Conservation (phyloP, 108 stramenopile genomes). For the Discostella stelligeroides region DNA sequence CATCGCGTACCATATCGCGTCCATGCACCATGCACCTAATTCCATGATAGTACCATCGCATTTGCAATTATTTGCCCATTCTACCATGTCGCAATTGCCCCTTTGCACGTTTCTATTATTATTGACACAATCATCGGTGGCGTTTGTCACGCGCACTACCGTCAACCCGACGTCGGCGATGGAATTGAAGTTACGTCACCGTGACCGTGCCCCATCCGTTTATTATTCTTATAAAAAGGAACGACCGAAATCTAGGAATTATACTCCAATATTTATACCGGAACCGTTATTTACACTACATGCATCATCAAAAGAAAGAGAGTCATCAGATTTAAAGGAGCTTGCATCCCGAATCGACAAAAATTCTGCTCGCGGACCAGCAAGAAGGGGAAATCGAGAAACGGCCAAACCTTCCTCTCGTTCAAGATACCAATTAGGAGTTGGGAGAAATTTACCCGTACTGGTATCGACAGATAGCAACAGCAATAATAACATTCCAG, state of each 20-base stretch:
- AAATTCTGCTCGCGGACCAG: background rate
- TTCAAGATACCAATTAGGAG: slow-evolving; percentile 15
- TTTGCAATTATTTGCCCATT: background rate
- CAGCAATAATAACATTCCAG: background rate
- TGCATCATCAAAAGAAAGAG: slow-evolving; percentile 2
- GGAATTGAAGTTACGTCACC: too few species aligned
- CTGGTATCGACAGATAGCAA: too few species aligned
- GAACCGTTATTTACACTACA: background rate
- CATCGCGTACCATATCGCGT: too few species aligned
- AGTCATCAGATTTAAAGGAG: slow-evolving; percentile 2
- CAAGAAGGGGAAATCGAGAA: background rate
- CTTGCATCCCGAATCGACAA: slow-evolving; percentile 8
- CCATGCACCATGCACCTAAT: background rate
- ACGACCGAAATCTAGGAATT: too few species aligned
- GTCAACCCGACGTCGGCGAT: too few species aligned
- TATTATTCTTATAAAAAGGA: too few species aligned
- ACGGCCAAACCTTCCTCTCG: background rate
- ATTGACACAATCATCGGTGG: slow-evolving; percentile 1
- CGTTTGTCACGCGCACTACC: slow-evolving; percentile 6
- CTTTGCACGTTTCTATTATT: background rate
- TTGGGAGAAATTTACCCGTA: slow-evolving; percentile 6
- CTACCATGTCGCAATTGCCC: background rate
- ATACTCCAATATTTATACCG: background rate
- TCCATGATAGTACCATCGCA: too few species aligned
- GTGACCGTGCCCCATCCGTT: too few species aligned